A percentile compares a stretch with the other conserved stretches of the same genome.
Conservation (phyloP, 2,329 filamentous ascomycete species). For the Plectosphaerella plurivora region DNA sequence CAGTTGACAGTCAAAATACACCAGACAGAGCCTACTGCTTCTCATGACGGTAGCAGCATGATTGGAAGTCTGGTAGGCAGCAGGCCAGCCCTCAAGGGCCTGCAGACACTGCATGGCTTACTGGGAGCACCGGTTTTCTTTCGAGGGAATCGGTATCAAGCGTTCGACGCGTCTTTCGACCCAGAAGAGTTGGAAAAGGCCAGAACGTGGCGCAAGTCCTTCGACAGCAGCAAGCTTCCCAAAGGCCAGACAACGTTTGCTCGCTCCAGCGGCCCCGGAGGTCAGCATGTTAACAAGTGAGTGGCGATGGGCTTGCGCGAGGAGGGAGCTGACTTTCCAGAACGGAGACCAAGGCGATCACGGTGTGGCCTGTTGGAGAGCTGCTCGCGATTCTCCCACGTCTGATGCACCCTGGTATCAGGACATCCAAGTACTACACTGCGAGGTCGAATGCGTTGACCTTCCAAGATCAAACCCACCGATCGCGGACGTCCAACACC, state of each 20-base stretch:
- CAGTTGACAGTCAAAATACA: too few relatives aligned
- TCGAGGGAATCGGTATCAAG: conserved; percentile 30
- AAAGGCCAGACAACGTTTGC: conserved; percentile 49
- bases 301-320: conserved; percentile 12
- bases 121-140: background rate
- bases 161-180: conserved; percentile 46
- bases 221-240: conserved; percentile 39
- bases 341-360: conserved; percentile 56
- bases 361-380: conserved; percentile 44
- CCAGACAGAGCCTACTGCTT: too few relatives aligned
- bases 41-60: too few relatives aligned
- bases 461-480: conserved; percentile 50
- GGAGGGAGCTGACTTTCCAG: conserved; percentile 25
- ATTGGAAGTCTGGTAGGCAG: too few relatives aligned
- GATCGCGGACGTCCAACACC: conserved; percentile 46
- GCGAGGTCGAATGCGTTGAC: conserved; percentile 45
- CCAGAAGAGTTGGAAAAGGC: conserved; percentile 45
- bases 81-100: too few relatives aligned
- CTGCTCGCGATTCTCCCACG: conserved; percentile 41
- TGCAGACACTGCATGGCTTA: too few relatives aligned
- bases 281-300: conserved; percentile 61
- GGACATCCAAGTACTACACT: conserved; percentile 51
- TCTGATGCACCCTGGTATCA: conserved; percentile 39
- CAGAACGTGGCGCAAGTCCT: conserved; percentile 44
- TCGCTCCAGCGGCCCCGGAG: conserved; percentile 57